Evolutionary conservation across 2,329 filamentous ascomycete species (phyloP), one percentile per base, ranked within the genome.

Genomic region (Stagonosporopsis tanaceti): DNA sequence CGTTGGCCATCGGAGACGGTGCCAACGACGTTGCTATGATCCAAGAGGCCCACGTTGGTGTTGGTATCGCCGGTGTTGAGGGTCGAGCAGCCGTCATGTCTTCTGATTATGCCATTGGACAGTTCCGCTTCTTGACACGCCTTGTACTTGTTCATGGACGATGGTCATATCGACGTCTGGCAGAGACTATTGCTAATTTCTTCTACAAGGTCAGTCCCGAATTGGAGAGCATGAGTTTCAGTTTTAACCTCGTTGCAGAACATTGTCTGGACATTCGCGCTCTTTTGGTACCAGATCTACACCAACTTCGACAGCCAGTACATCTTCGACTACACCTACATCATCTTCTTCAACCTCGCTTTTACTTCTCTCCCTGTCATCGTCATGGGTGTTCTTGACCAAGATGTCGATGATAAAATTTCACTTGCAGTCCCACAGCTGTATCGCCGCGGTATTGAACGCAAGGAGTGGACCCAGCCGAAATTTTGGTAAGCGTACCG

Each of bases 231-330:
- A 4, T 14, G 6, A 25, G n/a, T 22, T 15, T 3, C 14, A 3
- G 9, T 66, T 63, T 74, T 78, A 57, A 77, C 60, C 3, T 44
- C 17, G 25, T 38, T 55, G 20, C 65, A 89, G 89, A 99, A 98
- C 81, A 90, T 99, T 78, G 90, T 98, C 50, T 99, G 95, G 95
- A 95, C 92, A 0, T 94, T 97, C 73, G 86, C 90, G 40, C 90
- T 99, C 57, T 97, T 98, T 84, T 98, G 94, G 94, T 99, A 91
- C 78, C 93, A 96, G 75, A 92, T 97, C 52, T 99, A 90, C 78
- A 92, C 91, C 82, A 90, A 96, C 78, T 97, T 96, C 76, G 95
- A 99, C 80, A 93, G 94, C 77, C 94, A 94, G 42, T 98, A 97
- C 75, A 87, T 97, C 50, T 97, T 96, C 80, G 95, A 99, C 77